Evolutionary conservation across 495 filamentous ascomycete species (phyloP).

Genomic region (Evernia prunastri): DNA sequence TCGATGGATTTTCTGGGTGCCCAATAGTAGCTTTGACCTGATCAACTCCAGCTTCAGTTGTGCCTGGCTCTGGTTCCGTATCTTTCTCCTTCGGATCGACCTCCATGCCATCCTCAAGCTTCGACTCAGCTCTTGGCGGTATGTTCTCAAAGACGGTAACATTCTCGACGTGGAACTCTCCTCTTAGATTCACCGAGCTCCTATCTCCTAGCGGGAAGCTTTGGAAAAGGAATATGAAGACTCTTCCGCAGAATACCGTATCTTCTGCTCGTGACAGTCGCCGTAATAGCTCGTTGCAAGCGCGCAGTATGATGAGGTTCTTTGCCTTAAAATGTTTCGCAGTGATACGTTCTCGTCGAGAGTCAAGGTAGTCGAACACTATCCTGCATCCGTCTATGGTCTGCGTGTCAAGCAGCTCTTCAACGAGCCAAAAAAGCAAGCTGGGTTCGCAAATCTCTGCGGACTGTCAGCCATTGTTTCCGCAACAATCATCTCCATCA

Average conservation of each 20-base stretch:
- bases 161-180: slow-evolving; percentile 95
- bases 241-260: slow-evolving; percentile 91
- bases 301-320: slow-evolving; percentile 76
- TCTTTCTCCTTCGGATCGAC: slow-evolving; percentile 43
- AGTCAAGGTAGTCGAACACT: slow-evolving; percentile 91
- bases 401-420: slow-evolving; percentile 93
- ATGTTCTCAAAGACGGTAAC: slow-evolving; percentile 73
- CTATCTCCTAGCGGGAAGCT: slow-evolving; percentile 93
- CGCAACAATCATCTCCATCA: slow-evolving; percentile 10
- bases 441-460: slow-evolving; percentile 76
- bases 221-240: slow-evolving; percentile 97
- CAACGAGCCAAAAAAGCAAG: slow-evolving; percentile 80
- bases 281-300: slow-evolving; percentile 91
- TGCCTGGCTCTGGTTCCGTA: slow-evolving; percentile 19
- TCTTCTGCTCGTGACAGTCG: slow-evolving; percentile 90
- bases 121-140: slow-evolving; percentile 1
- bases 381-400: slow-evolving; percentile 84
- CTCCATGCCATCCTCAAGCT: slow-evolving; percentile 40
- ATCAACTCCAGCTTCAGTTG: slow-evolving; percentile 27
- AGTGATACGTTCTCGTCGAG: slow-evolving; percentile 77
- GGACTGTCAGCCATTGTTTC: slow-evolving; percentile 27
- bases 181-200: slow-evolving; percentile 92
- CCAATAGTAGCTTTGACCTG: slow-evolving; percentile 35
- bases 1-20: slow-evolving; percentile 27
- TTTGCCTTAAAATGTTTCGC: slow-evolving; percentile 82